Evolutionary conservation across 768 basidiomycete species (phyloP).

Genomic region (Pisolithus tinctorius): DNA sequence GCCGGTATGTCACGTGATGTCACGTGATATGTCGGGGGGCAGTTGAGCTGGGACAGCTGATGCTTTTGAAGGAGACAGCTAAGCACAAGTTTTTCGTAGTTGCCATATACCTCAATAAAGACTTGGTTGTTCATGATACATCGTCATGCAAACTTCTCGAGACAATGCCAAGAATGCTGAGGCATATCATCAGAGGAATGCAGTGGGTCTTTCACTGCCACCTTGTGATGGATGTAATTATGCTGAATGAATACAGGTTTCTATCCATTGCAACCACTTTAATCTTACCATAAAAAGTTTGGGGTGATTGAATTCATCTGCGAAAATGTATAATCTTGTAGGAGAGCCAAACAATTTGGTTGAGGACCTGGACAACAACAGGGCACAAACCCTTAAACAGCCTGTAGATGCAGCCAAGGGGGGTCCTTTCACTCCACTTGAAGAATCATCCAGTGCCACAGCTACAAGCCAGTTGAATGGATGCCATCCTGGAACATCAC

Average conservation of each 20-base stretch:
- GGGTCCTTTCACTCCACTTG: background rate
- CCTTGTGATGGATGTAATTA: conserved; percentile 9
- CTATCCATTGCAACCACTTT: background rate
- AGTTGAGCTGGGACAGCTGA: too few species aligned
- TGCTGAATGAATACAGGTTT: conserved; percentile 2
- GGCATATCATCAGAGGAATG: too few species aligned
- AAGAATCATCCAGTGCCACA: background rate
- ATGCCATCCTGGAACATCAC: background rate
- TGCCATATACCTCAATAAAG: too few species aligned
- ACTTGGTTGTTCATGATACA: too few species aligned
- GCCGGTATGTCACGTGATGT: too few species aligned
- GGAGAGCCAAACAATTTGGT: too few species aligned
- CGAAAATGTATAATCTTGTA: too few species aligned
- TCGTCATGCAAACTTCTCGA: too few species aligned
- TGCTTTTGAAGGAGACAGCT: background rate
- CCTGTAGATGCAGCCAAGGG: background rate
- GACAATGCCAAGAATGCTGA: too few species aligned
- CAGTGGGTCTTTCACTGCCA: background rate
- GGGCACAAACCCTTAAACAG: conserved; percentile 3
- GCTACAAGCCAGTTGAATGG: background rate
- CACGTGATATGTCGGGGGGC: too few species aligned
- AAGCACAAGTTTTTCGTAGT: background rate
- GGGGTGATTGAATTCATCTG: too few species aligned
- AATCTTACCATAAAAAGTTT: background rate
- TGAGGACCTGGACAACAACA: background rate